Conservation (phyloP, 208 protist genomes). For the Trypanosoma mega region DNA sequence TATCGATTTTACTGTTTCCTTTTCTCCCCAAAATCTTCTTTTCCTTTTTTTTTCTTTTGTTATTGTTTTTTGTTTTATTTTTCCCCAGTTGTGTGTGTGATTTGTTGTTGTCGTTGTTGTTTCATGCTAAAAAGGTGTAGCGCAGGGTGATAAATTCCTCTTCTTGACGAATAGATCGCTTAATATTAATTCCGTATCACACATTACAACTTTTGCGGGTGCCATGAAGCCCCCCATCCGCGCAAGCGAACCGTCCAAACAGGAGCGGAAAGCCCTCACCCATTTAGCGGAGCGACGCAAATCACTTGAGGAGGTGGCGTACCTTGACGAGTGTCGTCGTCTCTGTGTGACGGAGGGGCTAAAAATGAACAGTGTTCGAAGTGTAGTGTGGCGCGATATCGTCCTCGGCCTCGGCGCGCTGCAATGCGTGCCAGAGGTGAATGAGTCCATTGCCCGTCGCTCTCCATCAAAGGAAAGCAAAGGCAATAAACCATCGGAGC, state of each 20-base stretch:
- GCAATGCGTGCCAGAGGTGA: slow-evolving; percentile 36
- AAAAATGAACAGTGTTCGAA: slow-evolving; percentile 38
- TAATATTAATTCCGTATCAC: too few relatives aligned
- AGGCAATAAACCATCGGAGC: too few relatives aligned
- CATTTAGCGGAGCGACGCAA: neutral
- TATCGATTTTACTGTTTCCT: neutral
- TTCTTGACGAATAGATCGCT: too few relatives aligned
- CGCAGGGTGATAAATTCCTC: too few relatives aligned
- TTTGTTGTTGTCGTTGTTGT: neutral
- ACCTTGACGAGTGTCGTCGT: slow-evolving; percentile 33
- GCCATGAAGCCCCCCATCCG: neutral
- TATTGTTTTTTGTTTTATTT: slow-evolving; percentile 11
- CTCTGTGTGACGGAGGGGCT: slow-evolving; percentile 39
- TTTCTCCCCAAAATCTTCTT: slow-evolving; percentile 2
- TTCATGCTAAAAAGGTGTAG: neutral
- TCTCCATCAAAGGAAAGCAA: neutral
- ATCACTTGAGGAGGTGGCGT: slow-evolving; percentile 16
- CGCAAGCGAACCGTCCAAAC: neutral
- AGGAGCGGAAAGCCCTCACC: slow-evolving; percentile 22
- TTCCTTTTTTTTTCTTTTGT: slow-evolving; percentile 11
- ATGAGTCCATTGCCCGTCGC: slow-evolving; percentile 25
- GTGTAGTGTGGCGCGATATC: slow-evolving; percentile 53
- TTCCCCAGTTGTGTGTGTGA: neutral
- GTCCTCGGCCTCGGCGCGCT: slow-evolving; percentile 30
- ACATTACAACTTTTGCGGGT: too few relatives aligned